These are phyloP conservation scores for Aschersonia sp. DNA, from an alignment of 2,329 filamentous ascomycete genomes.

Conservation along the genomic window DNA sequence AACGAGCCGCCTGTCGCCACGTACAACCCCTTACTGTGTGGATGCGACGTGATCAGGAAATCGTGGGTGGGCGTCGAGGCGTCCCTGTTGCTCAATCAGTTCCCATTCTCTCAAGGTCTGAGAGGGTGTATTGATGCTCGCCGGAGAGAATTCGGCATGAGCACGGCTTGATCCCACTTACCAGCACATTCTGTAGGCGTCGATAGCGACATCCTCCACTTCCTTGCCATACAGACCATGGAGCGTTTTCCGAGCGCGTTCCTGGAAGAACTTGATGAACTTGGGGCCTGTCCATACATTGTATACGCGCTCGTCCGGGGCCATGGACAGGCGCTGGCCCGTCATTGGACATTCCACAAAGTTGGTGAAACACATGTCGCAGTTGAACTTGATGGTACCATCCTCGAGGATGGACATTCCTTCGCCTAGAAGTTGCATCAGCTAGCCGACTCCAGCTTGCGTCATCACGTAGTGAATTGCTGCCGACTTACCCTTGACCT, in stretches of 20 bases:
- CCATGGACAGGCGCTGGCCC: conserved; percentile 36
- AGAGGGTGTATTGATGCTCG: too few species aligned
- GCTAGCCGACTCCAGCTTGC: conserved; percentile 3
- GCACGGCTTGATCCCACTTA: conserved; percentile 11
- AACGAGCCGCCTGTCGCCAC: conserved; percentile 49
- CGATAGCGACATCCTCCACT: conserved; percentile 21
- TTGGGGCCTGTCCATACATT: conserved; percentile 23
- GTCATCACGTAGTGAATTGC: neutral
- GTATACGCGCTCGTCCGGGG: conserved; percentile 27
- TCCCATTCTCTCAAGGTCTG: neutral
- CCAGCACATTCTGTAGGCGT: conserved; percentile 31
- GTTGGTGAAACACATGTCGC: conserved; percentile 43
- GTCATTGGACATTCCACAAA: conserved; percentile 28
- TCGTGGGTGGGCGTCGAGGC: conserved; percentile 47
- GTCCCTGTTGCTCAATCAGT: conserved; percentile 29
- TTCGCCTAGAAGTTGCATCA: conserved; percentile 15
- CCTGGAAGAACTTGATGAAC: conserved; percentile 26
- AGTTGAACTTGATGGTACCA: conserved; percentile 46
- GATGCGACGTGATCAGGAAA: conserved; percentile 41
- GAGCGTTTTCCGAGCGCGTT: conserved; percentile 24
- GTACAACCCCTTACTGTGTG: conserved; percentile 35
- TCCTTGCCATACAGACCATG: conserved; percentile 26
- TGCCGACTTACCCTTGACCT: conserved; percentile 23
- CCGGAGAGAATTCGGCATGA: too few species aligned
- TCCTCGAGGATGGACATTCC: conserved; percentile 29